phyloP scores from a whole-genome alignment of 2,329 filamentous ascomycete species.

The Penicillium sp. region DNA sequence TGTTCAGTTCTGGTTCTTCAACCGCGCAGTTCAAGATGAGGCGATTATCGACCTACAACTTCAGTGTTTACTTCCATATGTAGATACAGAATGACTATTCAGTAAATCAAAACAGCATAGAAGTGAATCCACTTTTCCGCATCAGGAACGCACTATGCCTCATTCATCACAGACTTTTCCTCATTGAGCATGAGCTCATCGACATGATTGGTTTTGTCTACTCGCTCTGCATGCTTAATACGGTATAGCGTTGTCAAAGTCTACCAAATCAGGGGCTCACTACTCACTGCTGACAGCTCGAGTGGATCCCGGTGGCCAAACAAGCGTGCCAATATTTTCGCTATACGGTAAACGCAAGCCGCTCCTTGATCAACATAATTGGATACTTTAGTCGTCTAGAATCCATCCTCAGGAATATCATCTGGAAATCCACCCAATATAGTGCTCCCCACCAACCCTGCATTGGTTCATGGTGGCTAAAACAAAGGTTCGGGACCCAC shows the following conservation, averaged over 20 bases:
- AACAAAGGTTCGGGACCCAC: not conserved
- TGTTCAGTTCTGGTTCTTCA: not conserved
- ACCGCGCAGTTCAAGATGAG: not conserved
- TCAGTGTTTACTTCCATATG: not conserved
- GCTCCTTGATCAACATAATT: not conserved
- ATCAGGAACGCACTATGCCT: not conserved
- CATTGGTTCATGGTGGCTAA: not conserved
- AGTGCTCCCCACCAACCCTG: not conserved
- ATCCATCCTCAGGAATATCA: not conserved
- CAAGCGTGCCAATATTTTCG: not conserved
- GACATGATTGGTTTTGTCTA: not conserved
- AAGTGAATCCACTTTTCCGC: not conserved
- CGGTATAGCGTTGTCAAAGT: not conserved
- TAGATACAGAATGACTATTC: not conserved
- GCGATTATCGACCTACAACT: not conserved
- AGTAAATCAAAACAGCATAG: not conserved
- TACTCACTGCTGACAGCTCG: not conserved
- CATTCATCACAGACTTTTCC: not conserved
- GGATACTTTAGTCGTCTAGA: not conserved
- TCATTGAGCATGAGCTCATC: not conserved
- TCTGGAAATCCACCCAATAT: not conserved
- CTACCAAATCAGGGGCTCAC: not conserved
- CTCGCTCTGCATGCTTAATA: not conserved
- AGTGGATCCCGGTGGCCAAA: not conserved
- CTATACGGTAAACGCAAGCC: not conserved